Conservation (phyloP, 2,329 filamentous ascomycete genomes). For the Ophiostoma sp. region DNA sequence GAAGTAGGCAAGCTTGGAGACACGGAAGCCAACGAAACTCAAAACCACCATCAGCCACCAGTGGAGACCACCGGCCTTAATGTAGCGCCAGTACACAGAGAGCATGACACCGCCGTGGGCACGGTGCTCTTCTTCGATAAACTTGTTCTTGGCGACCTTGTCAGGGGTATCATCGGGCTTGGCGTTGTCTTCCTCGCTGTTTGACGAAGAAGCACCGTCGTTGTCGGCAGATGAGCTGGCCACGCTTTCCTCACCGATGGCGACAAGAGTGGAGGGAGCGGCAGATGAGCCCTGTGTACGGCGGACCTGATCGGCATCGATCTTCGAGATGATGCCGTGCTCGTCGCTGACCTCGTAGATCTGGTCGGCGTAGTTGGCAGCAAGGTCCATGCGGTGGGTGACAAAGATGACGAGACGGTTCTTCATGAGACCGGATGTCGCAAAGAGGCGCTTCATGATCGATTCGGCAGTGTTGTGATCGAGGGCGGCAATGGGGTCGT, state of each 20-base stretch:
- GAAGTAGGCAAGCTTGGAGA: conserved; percentile 64
- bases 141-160: conserved; percentile 63
- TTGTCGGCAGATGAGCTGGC: conserved; percentile 35
- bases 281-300: conserved; percentile 37
- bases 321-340: conserved; percentile 42
- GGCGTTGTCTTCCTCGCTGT: conserved; percentile 48
- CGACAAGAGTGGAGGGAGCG: conserved; percentile 39
- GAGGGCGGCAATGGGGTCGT: conserved; percentile 63
- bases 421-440: conserved; percentile 41
- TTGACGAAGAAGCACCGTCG: conserved; percentile 31
- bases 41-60: conserved; percentile 70
- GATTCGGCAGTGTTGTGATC: conserved; percentile 62
- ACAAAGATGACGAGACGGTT: conserved; percentile 75
- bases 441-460: conserved; percentile 62
- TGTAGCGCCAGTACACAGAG: conserved; percentile 79
- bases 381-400: conserved; percentile 77
- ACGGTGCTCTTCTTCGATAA: conserved; percentile 75
- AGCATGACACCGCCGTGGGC: conserved; percentile 73
- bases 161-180: conserved; percentile 44
- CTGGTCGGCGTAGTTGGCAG: conserved; percentile 70
- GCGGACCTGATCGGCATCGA: conserved; percentile 22
- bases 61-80: conserved; percentile 73
- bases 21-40: conserved; percentile 63
- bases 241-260: conserved; percentile 35
- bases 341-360: conserved; percentile 69